A percentile compares a stretch with the other conserved stretches of the same genome.
Conservation (phyloP, 768 basidiomycete genomes). For the Trametes cubensis region DNA sequence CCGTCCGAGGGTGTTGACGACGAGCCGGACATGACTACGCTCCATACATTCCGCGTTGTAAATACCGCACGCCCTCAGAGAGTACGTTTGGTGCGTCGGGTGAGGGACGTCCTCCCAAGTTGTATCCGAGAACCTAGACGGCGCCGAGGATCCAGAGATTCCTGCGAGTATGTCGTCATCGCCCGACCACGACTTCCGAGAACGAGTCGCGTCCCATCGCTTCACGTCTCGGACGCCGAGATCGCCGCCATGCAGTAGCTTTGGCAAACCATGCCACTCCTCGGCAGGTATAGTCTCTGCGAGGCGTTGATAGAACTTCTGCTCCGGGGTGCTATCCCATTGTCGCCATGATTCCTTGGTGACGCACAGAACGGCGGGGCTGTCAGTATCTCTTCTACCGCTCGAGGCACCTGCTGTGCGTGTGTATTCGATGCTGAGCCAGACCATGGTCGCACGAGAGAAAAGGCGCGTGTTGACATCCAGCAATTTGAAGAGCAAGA, state of each 20-base stretch:
- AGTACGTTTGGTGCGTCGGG: conserved; percentile 12
- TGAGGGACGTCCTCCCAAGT: not conserved
- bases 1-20: conserved; percentile 9
- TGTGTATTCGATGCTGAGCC: conserved; percentile 15
- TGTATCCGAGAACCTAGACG: too few species aligned
- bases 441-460: conserved; percentile 18
- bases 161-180: too few species aligned
- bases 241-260: not conserved
- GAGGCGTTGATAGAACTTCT: conserved; percentile 9
- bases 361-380: not conserved
- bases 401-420: not conserved
- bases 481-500: conserved; percentile 4
- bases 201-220: too few species aligned
- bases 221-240: not conserved
- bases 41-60: not conserved
- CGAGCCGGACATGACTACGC: conserved; percentile 20
- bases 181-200: too few species aligned
- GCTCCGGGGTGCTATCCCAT: conserved; percentile 1
- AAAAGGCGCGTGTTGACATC: conserved; percentile 17
- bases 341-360: conserved; percentile 25
- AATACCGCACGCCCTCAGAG: not conserved
- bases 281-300: not conserved
- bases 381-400: not conserved
- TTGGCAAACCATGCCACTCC: not conserved
- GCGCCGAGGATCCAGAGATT: too few species aligned